A percentile compares a stretch with the other conserved stretches of the same genome.
Evolutionary conservation across 768 basidiomycete genomes (phyloP).

Genomic region (Clavulina sp.): DNA sequence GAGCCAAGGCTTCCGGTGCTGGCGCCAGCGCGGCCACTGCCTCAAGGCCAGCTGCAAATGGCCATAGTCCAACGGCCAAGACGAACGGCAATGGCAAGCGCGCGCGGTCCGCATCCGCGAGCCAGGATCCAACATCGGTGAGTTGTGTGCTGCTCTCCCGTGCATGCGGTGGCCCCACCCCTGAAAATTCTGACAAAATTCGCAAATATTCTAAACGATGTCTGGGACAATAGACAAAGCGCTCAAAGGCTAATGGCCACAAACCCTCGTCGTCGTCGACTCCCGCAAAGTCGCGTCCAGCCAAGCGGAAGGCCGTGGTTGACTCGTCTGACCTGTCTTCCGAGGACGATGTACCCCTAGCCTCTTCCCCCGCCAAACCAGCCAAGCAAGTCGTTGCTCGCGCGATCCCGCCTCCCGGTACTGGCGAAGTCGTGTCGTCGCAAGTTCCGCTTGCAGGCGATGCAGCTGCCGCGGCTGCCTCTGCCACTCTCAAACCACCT

Average conservation of each 20-base stretch:
- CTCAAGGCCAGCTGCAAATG: too few relatives aligned
- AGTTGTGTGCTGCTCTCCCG: too few relatives aligned
- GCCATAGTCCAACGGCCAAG: too few relatives aligned
- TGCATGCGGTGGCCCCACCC: background rate
- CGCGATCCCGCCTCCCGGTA: constrained; percentile 13
- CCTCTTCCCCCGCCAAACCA: constrained; percentile 10
- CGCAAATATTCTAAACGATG: background rate
- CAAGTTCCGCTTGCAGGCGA: background rate
- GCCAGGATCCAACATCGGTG: too few relatives aligned
- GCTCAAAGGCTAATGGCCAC: background rate
- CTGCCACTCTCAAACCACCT: background rate
- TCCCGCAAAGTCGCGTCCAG: background rate
- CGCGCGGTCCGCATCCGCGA: too few relatives aligned
- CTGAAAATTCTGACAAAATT: background rate
- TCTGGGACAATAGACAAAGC: too few relatives aligned
- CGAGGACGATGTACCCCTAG: constrained; percentile 16
- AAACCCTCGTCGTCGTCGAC: background rate
- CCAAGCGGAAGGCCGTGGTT: constrained; percentile 5
- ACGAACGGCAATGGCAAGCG: too few relatives aligned
- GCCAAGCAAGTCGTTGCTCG: constrained; percentile 11
- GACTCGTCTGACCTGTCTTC: constrained; percentile 5
- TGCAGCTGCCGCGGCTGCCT: background rate
- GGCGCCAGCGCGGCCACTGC: too few relatives aligned
- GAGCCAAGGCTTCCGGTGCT: too few relatives aligned
- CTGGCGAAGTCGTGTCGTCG: constrained; percentile 9